Percentiles rank a stretch among this genome's conserved stretches.
Evolutionary conservation across 345 rosid genomes (phyloP).

Genomic region (Bruguiera gymnorhiza): DNA sequence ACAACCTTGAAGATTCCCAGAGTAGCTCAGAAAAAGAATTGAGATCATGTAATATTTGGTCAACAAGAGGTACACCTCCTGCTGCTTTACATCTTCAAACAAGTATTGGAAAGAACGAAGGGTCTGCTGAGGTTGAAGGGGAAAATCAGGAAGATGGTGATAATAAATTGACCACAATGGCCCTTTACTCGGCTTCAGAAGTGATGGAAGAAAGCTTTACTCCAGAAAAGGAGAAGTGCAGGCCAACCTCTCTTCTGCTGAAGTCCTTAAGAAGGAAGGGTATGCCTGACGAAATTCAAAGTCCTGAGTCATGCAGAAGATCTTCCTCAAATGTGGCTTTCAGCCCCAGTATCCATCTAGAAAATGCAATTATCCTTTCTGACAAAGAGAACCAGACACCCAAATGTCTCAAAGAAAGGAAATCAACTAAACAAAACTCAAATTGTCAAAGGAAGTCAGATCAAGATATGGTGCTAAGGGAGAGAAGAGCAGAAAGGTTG

Average conservation of each 20-base stretch:
- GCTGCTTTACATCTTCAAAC: slow-evolving; percentile 56
- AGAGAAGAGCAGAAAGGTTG: slow-evolving; percentile 40
- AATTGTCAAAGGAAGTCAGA: slow-evolving; percentile 34
- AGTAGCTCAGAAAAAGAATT: slow-evolving; percentile 30
- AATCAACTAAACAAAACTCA: slow-evolving; percentile 20
- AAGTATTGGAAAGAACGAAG: slow-evolving; percentile 34
- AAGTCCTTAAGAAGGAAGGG: slow-evolving; percentile 45
- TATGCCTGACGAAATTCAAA: slow-evolving; percentile 38
- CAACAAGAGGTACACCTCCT: slow-evolving; percentile 72
- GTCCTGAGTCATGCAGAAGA: slow-evolving; percentile 22
- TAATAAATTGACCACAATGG: slow-evolving; percentile 25
- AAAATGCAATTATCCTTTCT: slow-evolving; percentile 32
- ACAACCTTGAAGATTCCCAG: slow-evolving; percentile 18
- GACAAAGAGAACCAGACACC: slow-evolving; percentile 54
- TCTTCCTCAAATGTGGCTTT: slow-evolving; percentile 32
- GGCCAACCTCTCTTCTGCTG: slow-evolving; percentile 51
- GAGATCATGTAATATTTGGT: slow-evolving; percentile 51
- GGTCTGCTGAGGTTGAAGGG: slow-evolving; percentile 29
- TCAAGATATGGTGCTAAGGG: slow-evolving; percentile 24
- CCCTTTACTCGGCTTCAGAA: slow-evolving; percentile 32
- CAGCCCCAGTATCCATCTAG: slow-evolving; percentile 30
- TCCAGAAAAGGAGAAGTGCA: slow-evolving; percentile 80
- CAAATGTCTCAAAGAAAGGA: slow-evolving; percentile 32
- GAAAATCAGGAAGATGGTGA: slow-evolving; percentile 25
- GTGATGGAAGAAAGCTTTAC: slow-evolving; percentile 52